phyloP scores from a whole-genome alignment of 1,284 basidiomycete genomes.

The Trichosporon sp. region DNA sequence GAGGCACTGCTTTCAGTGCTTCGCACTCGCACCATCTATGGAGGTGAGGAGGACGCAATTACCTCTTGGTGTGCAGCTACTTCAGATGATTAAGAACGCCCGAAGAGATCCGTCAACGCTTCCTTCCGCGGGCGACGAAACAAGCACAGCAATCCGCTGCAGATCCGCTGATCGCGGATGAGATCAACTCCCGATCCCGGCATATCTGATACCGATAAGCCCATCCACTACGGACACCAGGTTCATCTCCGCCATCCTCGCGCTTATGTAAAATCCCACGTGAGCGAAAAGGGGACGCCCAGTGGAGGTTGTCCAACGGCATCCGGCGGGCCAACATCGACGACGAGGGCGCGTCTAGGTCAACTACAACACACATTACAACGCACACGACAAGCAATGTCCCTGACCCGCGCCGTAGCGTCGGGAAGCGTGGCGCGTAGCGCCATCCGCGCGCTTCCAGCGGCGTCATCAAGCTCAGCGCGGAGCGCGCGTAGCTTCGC shows the following conservation, averaged over 20 bases:
- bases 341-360: background rate
- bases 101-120: too few species aligned
- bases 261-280: background rate
- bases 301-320: slow-evolving; percentile 1
- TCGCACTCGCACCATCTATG: too few species aligned
- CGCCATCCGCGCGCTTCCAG: background rate
- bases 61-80: too few species aligned
- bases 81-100: too few species aligned
- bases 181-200: too few species aligned
- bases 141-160: too few species aligned
- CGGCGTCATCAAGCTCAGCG: background rate
- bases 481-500: background rate
- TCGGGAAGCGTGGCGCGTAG: background rate
- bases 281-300: background rate
- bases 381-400: background rate
- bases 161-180: too few species aligned
- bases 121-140: too few species aligned
- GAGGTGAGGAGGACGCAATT: too few species aligned
- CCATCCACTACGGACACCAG: background rate
- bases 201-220: background rate
- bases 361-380: background rate
- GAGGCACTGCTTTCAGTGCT: too few species aligned
- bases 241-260: background rate
- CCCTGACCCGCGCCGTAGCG: background rate
- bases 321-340: background rate